A percentile compares a stretch with the other conserved stretches of the same genome.
Conservation (phyloP, 176 grass and related monocot genomes). For the Typha latifolia region DNA sequence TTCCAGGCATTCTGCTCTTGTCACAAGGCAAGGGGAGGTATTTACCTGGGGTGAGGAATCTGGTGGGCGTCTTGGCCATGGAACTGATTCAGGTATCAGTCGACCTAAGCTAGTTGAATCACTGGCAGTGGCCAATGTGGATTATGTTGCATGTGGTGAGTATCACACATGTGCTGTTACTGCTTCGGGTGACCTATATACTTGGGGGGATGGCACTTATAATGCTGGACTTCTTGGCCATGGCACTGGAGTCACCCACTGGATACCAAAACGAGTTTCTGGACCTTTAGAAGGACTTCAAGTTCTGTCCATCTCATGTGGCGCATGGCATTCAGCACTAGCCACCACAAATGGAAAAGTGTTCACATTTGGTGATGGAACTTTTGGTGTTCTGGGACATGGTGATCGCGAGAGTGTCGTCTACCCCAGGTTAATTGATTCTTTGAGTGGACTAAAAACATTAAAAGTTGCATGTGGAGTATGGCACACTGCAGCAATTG, state of each 20-base stretch:
- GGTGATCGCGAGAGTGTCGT: conserved; percentile 53
- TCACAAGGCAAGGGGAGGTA: conserved; percentile 83
- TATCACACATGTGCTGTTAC: conserved; percentile 79
- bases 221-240: conserved; percentile 73
- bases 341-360: conserved; percentile 59
- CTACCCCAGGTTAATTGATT: conserved; percentile 64
- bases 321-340: conserved; percentile 84
- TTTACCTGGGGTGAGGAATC: conserved; percentile 93
- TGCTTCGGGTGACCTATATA: conserved; percentile 65
- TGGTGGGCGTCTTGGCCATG: conserved; percentile 62
- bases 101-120: conserved; percentile 83
- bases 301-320: conserved; percentile 70
- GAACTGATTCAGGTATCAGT: conserved; percentile 50
- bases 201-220: conserved; percentile 76
- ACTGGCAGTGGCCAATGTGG: conserved; percentile 61
- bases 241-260: conserved; percentile 47
- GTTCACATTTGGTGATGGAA: conserved; percentile 82
- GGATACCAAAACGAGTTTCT: conserved; percentile 76
- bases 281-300: conserved; percentile 66
- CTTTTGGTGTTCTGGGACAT: conserved; percentile 82
- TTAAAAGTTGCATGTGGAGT: conserved; percentile 74
- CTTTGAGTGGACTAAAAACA: conserved; percentile 42
- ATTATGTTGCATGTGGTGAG: conserved; percentile 75
- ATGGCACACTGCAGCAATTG: conserved; percentile 88
- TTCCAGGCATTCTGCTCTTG: conserved; percentile 68